phyloP scores from a whole-genome alignment of 352 stramenopile genomes.

The Globisporangium splendens region DNA sequence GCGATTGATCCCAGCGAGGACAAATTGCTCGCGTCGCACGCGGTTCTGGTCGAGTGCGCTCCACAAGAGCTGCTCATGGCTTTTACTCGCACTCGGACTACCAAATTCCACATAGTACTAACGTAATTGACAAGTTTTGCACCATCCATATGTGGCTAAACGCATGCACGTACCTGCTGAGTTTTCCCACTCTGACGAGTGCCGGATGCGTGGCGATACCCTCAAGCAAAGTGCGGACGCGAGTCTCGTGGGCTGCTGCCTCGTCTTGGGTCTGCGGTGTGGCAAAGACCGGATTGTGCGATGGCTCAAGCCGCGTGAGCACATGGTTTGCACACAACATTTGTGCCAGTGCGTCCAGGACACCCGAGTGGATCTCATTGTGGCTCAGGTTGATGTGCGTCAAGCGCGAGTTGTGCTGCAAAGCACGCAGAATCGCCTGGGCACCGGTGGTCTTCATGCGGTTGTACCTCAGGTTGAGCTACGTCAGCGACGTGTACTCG shows the following conservation, averaged over 20 bases:
- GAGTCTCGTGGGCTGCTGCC: background rate
- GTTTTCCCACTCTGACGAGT: slow-evolving; percentile 13
- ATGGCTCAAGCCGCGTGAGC: slow-evolving; percentile 27
- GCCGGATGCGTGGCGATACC: slow-evolving; percentile 7
- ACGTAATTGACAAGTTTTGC: background rate
- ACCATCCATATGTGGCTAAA: background rate
- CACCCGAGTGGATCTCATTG: slow-evolving; percentile 33
- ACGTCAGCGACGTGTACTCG: slow-evolving; percentile 26
- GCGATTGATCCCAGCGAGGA: slow-evolving; percentile 4
- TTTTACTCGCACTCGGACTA: background rate
- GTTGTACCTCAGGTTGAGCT: slow-evolving; percentile 31
- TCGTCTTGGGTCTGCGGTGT: background rate
- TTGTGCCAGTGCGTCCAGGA: slow-evolving; percentile 10
- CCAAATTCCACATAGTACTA: background rate
- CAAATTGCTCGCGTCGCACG: slow-evolving; percentile 10
- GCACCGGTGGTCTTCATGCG: slow-evolving; percentile 28
- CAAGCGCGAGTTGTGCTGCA: slow-evolving; percentile 22
- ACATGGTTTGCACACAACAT: slow-evolving; percentile 24
- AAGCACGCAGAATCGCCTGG: slow-evolving; percentile 16
- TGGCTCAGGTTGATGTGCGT: slow-evolving; percentile 29
- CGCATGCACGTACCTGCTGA: slow-evolving; percentile 17
- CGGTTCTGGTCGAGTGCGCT: slow-evolving; percentile 17
- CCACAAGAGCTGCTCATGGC: slow-evolving; percentile 8
- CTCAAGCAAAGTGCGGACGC: slow-evolving; percentile 2
- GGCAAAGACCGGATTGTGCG: slow-evolving; percentile 18